Base-by-base conservation (phyloP, 1,284 basidiomycete genomes). In the Rhodotorula sp. region DNA sequence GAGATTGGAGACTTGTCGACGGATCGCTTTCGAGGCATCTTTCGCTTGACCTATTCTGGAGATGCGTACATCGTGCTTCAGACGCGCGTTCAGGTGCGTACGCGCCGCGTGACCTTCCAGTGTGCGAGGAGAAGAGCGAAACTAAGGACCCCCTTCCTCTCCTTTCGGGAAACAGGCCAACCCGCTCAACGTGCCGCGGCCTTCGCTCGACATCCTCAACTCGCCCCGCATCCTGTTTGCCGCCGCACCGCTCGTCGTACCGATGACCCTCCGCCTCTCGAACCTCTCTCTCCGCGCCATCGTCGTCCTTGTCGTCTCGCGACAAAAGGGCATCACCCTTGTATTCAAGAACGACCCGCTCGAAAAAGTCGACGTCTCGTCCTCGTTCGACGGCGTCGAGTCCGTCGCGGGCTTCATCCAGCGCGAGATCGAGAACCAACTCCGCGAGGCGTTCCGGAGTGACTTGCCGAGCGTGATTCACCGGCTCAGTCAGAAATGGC, bases 301-400 rank as follows among this genome's bases (percentile, higher is more conserved):
- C 78, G 91, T 99, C 76, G 95, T 99, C 72, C 88, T 99, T 60
- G 95, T 99, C 77, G 92, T 99, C 65, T 97, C 94, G 37, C 92
- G 92, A 75, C 90, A 91, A 80, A 98, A 98, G 79, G 96, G 96
- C 61, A 97, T 99, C 80, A 99, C 96, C 0, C 87, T 99, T 59
- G 96, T 99, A 33, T 99, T 99, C 88, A 99, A 99, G 83, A 99
- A 97, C 67, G 96, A 99, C 81, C 96, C 96, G 0, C 86, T 99
- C 29, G 95, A 99, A 82, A 93, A 94, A 77, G 93, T 99, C 66
- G 91, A 98, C 79, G 98, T 99, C 78, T 93, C 90, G 80, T 93
- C 90, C 79, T 98, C 95, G 0, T 99, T 99, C 79, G 96, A 99
- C 82, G 94, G 91, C 24, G 95, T 99, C 72, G 93, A 92, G 62